Percentiles rank a stretch among this genome's conserved stretches.
Conservation (phyloP, 139 green algal genomes). For the Coccomyxa sp. region DNA sequence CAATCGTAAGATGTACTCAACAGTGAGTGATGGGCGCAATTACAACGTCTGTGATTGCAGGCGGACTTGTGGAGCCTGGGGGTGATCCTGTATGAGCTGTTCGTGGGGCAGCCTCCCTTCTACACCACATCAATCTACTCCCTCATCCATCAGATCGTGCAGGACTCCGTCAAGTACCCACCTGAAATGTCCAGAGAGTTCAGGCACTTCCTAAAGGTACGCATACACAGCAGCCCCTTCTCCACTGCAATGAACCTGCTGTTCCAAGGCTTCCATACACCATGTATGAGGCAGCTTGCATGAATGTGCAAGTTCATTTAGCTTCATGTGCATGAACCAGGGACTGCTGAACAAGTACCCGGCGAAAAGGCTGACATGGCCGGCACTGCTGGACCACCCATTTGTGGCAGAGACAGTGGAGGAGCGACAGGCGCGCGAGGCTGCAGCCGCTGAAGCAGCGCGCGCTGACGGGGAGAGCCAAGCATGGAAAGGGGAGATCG, state of each 20-base stretch:
- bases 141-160: slow-evolving; percentile 93
- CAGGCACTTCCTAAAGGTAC: slow-evolving; percentile 83
- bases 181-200: slow-evolving; percentile 83
- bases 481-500: slow-evolving; percentile 53
- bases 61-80: slow-evolving; percentile 97
- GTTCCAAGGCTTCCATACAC: background rate
- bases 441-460: slow-evolving; percentile 36
- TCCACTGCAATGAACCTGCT: background rate
- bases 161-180: slow-evolving; percentile 88
- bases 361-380: slow-evolving; percentile 81
- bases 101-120: slow-evolving; percentile 93
- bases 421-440: slow-evolving; percentile 44
- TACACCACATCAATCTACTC: slow-evolving; percentile 98
- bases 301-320: background rate
- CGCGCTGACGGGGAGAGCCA: slow-evolving; percentile 21
- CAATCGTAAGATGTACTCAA: background rate
- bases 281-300: background rate
- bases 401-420: slow-evolving; percentile 82
- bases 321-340: slow-evolving; percentile 19
- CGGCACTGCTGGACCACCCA: slow-evolving; percentile 85
- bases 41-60: slow-evolving; percentile 20
- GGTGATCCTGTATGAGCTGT: slow-evolving; percentile 99
- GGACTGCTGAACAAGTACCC: slow-evolving; percentile 95
- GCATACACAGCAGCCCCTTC: background rate
- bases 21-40: too few relatives aligned